Conservation (phyloP, 2,329 filamentous ascomycete genomes). For the Pseudogymnoascus sp. region DNA sequence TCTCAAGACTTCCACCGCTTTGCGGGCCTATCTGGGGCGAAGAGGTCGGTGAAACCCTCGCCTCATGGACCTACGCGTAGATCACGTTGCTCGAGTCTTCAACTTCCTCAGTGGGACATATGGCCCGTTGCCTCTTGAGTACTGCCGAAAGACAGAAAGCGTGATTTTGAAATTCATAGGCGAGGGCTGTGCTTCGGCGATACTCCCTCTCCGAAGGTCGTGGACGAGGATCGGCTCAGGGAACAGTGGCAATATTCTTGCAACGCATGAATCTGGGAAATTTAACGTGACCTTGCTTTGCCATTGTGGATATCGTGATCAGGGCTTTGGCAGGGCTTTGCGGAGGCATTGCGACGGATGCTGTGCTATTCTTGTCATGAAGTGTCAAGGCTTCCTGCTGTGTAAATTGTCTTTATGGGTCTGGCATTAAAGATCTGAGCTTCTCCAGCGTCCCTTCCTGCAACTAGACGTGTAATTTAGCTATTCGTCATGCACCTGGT, state of each 20-base stretch:
- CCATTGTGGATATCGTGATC: neutral
- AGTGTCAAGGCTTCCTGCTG: slow-evolving; percentile 1
- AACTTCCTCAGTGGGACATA: slow-evolving; percentile 1
- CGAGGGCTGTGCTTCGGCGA: slow-evolving; percentile 3
- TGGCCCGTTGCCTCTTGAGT: neutral
- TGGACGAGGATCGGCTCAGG: neutral
- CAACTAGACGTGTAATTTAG: slow-evolving; percentile 3
- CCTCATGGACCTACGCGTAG: neutral
- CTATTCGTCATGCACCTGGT: neutral
- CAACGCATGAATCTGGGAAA: neutral
- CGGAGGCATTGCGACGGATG: neutral
- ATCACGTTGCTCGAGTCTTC: neutral
- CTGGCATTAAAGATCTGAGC: neutral
- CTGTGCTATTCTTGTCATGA: slow-evolving; percentile 2
- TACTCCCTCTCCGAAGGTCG: neutral
- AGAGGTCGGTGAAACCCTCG: slow-evolving; percentile 1
- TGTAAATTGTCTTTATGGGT: slow-evolving; percentile 1
- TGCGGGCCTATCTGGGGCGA: neutral
- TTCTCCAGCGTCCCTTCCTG: neutral
- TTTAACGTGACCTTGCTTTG: neutral
- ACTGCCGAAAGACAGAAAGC: neutral
- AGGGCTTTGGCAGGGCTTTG: neutral
- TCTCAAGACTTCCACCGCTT: neutral
- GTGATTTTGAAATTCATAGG: slow-evolving; percentile 4
- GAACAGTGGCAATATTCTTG: neutral